Percentiles rank a stretch among this genome's conserved stretches.
These are phyloP conservation scores for Euphorbia tirucalli DNA, from an alignment of 345 rosid species.

Conservation along the genomic window DNA sequence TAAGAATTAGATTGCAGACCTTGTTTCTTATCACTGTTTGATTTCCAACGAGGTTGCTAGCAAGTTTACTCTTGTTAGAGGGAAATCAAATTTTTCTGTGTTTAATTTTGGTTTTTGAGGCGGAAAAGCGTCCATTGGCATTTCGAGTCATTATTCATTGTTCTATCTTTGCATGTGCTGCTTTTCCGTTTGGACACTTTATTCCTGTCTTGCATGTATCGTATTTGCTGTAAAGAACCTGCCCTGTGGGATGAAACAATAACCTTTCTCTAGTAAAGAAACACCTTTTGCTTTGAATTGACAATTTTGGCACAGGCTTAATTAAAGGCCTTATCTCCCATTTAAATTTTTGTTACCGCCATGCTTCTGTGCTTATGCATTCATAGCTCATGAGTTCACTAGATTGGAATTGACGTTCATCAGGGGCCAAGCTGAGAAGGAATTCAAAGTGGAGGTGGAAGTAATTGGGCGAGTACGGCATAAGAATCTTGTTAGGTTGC, in stretches of 20 bases:
- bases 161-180: too few relatives aligned
- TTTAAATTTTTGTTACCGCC: not conserved
- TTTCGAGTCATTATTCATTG: too few relatives aligned
- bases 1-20: not conserved
- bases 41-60: not conserved
- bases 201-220: slow-evolving; percentile 28
- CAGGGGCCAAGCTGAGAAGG: slow-evolving; percentile 99
- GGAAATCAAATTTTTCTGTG: too few relatives aligned
- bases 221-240: slow-evolving; percentile 24
- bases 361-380: not conserved
- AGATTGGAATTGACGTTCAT: slow-evolving; percentile 14
- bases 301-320: not conserved
- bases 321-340: not conserved
- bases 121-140: too few relatives aligned
- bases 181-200: not conserved
- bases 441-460: slow-evolving; percentile 95
- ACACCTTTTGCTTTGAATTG: slow-evolving; percentile 3
- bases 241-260: slow-evolving; percentile 13
- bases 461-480: slow-evolving; percentile 90
- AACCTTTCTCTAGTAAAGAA: not conserved
- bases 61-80: not conserved
- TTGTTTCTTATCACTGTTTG: not conserved
- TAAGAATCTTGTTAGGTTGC: slow-evolving; percentile 87
- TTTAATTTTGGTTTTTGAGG: too few relatives aligned
- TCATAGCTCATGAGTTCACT: slow-evolving; percentile 6